phyloP scores from a whole-genome alignment of 768 basidiomycete species.

The Phylloporus sp. region DNA sequence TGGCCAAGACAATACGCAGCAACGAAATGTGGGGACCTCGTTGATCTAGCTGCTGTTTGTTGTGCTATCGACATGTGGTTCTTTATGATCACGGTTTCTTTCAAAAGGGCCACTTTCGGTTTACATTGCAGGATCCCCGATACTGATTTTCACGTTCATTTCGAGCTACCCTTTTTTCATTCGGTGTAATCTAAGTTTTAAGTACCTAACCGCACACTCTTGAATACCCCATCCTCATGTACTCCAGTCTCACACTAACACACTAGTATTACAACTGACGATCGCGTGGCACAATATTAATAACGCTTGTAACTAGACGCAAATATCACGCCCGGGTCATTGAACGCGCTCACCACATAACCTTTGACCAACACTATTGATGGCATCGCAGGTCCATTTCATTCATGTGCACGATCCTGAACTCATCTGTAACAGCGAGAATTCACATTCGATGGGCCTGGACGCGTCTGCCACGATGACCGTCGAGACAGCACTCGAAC shows the following conservation, averaged over 20 bases:
- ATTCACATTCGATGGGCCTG: not conserved
- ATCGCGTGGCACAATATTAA: not conserved
- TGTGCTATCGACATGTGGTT: too few relatives aligned
- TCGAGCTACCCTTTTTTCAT: not conserved
- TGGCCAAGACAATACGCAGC: conserved; percentile 28
- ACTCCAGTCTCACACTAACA: not conserved
- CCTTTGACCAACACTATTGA: conserved; percentile 1
- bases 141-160: conserved; percentile 7
- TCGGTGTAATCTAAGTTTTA: conserved; percentile 23
- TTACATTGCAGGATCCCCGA: conserved; percentile 3
- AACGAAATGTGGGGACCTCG: conserved; percentile 42
- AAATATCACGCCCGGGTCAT: conserved; percentile 20
- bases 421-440: conserved; percentile 10
- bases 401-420: too few relatives aligned
- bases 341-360: too few relatives aligned
- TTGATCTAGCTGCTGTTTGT: conserved; percentile 39
- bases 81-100: conserved; percentile 5
- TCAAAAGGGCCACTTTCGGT: not conserved
- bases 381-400: conserved; percentile 23
- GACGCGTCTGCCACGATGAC: conserved; percentile 30
- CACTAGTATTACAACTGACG: too few relatives aligned
- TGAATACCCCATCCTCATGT: conserved; percentile 18
- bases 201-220: conserved; percentile 10
- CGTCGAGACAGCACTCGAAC: conserved; percentile 61
- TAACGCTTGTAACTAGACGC: conserved; percentile 5